Evolutionary conservation across 805 yeast genomes (phyloP).

Genomic region (Ogataea pilisensis): DNA sequence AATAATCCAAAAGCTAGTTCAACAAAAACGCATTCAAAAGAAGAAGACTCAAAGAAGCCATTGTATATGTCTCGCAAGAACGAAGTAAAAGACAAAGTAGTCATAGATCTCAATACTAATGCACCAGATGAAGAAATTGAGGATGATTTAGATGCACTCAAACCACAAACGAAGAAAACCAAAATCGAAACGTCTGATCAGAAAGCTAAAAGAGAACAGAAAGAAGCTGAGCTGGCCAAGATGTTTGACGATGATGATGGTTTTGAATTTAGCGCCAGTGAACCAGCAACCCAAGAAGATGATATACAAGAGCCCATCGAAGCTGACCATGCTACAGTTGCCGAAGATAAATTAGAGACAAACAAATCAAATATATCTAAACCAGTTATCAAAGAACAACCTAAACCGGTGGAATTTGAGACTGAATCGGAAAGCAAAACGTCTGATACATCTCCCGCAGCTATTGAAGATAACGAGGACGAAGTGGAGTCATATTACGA

Average conservation of each 20-base stretch:
- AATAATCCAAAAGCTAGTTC: background rate
- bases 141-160: conserved; percentile 2
- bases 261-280: conserved; percentile 4
- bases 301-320: too few species aligned
- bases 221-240: conserved; percentile 17
- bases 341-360: conserved; percentile 1
- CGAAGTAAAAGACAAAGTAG: conserved; percentile 13
- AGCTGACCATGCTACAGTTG: too few species aligned
- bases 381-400: background rate
- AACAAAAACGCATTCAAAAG: background rate
- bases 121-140: conserved; percentile 4
- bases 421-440: conserved; percentile 10
- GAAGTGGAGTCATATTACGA: conserved; percentile 25
- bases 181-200: conserved; percentile 12
- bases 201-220: conserved; percentile 6
- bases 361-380: background rate
- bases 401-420: conserved; percentile 1
- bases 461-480: conserved; percentile 2
- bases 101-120: conserved; percentile 3
- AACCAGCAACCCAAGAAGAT: background rate
- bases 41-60: conserved; percentile 3
- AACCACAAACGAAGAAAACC: conserved; percentile 16
- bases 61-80: conserved; percentile 16
- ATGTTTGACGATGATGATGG: conserved; percentile 25
- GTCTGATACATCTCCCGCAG: background rate